phyloP scores from a whole-genome alignment of 495 filamentous ascomycete genomes.

The Penicillium argentinense region DNA sequence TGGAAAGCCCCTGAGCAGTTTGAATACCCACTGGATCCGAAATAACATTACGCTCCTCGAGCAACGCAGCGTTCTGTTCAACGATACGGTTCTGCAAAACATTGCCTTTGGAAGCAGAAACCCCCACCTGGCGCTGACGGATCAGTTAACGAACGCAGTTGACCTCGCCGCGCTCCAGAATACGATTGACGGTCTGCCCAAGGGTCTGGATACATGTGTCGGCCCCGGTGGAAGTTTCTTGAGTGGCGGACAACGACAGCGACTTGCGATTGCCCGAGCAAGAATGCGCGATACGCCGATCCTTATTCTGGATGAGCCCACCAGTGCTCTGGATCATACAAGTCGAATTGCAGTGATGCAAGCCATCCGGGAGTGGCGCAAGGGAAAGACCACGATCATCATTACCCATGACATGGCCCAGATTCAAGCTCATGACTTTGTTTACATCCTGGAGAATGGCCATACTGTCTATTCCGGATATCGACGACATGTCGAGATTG shows the following conservation, averaged over 20 bases:
- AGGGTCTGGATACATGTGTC: conserved; percentile 72
- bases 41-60: conserved; percentile 80
- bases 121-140: conserved; percentile 55
- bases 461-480: conserved; percentile 68
- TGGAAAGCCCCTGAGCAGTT: conserved; percentile 55
- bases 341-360: conserved; percentile 71
- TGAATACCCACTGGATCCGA: conserved; percentile 74
- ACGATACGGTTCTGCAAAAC: conserved; percentile 76
- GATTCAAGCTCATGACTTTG: conserved; percentile 70
- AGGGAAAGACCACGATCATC: conserved; percentile 76
- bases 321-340: conserved; percentile 73
- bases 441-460: conserved; percentile 78
- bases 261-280: conserved; percentile 75
- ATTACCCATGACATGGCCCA: conserved; percentile 90
- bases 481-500: conserved; percentile 43
- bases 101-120: conserved; percentile 70
- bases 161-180: conserved; percentile 68
- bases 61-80: conserved; percentile 80
- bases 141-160: conserved; percentile 47
- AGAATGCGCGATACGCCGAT: conserved; percentile 77
- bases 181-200: conserved; percentile 69
- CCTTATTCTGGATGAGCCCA: conserved; percentile 82
- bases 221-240: conserved; percentile 68
- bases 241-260: conserved; percentile 83
- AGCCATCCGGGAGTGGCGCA: conserved; percentile 66